A percentile compares a stretch with the other conserved stretches of the same genome.
Conservation (phyloP, 139 green algal species). For the Prasinococcaceae sp. region DNA sequence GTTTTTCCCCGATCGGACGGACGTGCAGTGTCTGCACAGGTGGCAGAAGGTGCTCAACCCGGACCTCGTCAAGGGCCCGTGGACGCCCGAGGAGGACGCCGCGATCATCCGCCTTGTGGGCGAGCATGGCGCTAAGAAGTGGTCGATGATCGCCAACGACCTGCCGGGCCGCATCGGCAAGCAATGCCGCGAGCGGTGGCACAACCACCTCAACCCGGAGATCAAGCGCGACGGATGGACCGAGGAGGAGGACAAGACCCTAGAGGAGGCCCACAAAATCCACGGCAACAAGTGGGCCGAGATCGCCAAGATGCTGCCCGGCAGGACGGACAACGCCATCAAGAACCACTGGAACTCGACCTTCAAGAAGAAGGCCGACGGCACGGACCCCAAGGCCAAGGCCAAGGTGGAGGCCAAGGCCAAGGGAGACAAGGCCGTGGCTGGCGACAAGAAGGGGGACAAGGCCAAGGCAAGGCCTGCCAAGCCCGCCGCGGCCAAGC, state of each 20-base stretch:
- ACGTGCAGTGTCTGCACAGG: conserved; percentile 77
- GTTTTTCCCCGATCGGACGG: conserved; percentile 51
- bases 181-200: conserved; percentile 52
- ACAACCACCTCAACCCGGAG: conserved; percentile 55
- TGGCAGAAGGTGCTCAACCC: conserved; percentile 85
- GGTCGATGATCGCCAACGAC: conserved; percentile 19
- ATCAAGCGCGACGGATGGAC: conserved; percentile 37
- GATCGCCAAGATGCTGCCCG: conserved; percentile 49
- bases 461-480: too few relatives aligned
- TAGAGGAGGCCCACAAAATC: conserved; percentile 25
- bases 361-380: conserved; percentile 21
- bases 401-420: too few relatives aligned
- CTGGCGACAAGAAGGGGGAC: too few relatives aligned
- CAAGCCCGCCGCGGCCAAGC: too few relatives aligned
- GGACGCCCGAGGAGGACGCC: conserved; percentile 33
- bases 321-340: conserved; percentile 55
- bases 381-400: too few relatives aligned
- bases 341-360: conserved; percentile 71
- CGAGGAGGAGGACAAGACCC: conserved; percentile 30
- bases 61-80: conserved; percentile 52
- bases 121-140: conserved; percentile 11
- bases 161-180: conserved; percentile 47
- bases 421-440: too few relatives aligned
- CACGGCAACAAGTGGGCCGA: conserved; percentile 57
- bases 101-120: conserved; percentile 12